Base-by-base conservation (phyloP, 257 asterid species). In the Fraxinus quadrangulata region DNA sequence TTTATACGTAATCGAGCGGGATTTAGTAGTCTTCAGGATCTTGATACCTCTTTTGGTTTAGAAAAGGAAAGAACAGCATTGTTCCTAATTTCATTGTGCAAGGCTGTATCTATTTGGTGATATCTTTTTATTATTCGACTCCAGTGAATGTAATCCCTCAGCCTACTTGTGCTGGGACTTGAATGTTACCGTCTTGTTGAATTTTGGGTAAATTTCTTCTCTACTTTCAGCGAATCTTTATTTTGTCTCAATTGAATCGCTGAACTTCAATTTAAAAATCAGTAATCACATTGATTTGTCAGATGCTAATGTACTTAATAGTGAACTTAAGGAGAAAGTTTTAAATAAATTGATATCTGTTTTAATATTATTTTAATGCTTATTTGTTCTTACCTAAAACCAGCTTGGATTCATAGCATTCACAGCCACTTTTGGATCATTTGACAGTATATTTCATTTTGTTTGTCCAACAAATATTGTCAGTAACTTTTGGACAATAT, bases 1-100 rank as follows among this genome's bases (percentile, higher is more conserved):
- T 74, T 63, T 34, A 74, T 33, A 63, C 72, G 73, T 76, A 17
- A 63, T 71, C 28, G 59, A 24, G 16, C 17, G 54, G 73, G 77
- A 72, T 73, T 73, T 77, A 4, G 13, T 59, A 77, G 78, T 54
- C 72, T 71, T 67, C 49, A 63, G 84, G 86, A 72, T 78, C 77
- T 77, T 73, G 82, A 69, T 81, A 1, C 28, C 68, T 31, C 69
- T 63, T 28, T 34, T 42, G 30, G 5, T 63, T 42, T 33, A 45
- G 75, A 45, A 67, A 67, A n/a, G 24, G 65, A 54, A 26, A 26
- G 23, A 59, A 59, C 4, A 21, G 39, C 70, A 49, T 70, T 30
- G 16, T 70, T 77, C 45, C 63, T 75, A 54, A 69, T 30, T 70
- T 74, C 7, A 71, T 71, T 73, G 66, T 26, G 78, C 73, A 71